Base-by-base conservation (phyloP, 192 early-diverging fungal species). In the Coemansia asiatica region DNA sequence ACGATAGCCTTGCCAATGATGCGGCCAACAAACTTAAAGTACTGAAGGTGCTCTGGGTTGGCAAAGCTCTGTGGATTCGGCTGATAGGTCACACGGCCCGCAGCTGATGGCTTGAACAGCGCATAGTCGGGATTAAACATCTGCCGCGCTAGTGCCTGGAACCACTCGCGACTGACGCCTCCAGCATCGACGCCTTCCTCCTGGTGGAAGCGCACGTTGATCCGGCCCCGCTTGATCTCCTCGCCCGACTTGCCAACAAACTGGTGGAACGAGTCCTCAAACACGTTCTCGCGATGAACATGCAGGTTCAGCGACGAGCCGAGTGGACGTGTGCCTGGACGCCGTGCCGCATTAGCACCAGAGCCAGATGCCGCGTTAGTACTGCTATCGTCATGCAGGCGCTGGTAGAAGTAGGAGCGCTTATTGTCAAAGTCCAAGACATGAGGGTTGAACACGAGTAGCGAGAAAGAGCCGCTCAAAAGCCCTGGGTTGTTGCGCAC, bases 381-480 rank as follows among this genome's bases (percentile, higher is more conserved):
- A n/a, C 61, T 56, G 53, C 80, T 82, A 48, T 92, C 88, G 75
- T 96, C 95, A 75, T 95, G 95, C 54, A 98, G 83, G 60, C 95
- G 94, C 73, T 95, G 95, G 61, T 86, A 89, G 74, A 98, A 98
- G 84, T 96, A 99, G 66, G 95, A 95, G 22, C 95, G 87, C 83
- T 99, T 99, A 85, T 97, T 99, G 84, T 99, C 97, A 82, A 99
- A 99, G 66, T 99, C 95, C 46, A 99, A 83, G 65, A 97, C 93
- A 69, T 95, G 97, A 53, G 95, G 94, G 69, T 97, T 97, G 61
- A 91, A 91, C n/a, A 99, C 93, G 53, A 99, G 79, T 46, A 98
- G 76, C 22, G 95, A 92, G 75, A 98, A 98, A 8, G 97, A 97
- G 4, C 95, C 95, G 69, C 90, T 95, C 90, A 98, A 92, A 38